Base-by-base conservation (phyloP, 352 stramenopile species). In the Globisporangium megalacanthum region DNA sequence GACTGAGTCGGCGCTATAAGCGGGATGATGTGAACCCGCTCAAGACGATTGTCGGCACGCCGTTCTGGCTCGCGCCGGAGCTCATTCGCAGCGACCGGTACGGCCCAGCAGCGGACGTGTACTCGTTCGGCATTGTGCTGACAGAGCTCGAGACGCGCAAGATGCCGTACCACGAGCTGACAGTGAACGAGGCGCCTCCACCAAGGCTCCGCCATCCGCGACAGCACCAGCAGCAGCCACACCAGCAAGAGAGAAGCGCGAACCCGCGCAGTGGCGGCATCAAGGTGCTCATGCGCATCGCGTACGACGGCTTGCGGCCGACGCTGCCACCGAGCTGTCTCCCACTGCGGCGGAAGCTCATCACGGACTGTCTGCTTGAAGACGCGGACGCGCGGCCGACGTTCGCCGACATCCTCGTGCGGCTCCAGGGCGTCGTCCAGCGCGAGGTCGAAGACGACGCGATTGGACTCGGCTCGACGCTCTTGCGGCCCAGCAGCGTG, bases 21-120 rank as follows among this genome's bases (percentile, higher is more conserved):
- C 50, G 47, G 9, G 84, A 87, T 47, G 83, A 75, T n/a, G 73
- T 95, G 13, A 83, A 95, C 46, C 81, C 85, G 10, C 69, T 95
- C 44, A 94, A 79, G 11, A 95, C 86, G 14, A 67, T 94, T 1
- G 86, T 95, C 7, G 86, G 86, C 1, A 95, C 86, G 6, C 83
- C 83, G 13, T 95, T 94, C 51, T 95, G 86, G 86, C 75, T 95
- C 35, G 86, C 86, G 10, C 86, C 86, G 1, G 86, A 95, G 67
- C 89, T 95, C 51, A 95, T 95, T 52, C 82, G 86, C 19, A 93
- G 86, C 48, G 86, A 95, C 54, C 73, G 75, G 2, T 95, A 95
- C 59, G 84, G 82, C 1, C 75, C 81, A 0, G 73, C 75, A 8
- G 86, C 86, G 20, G 86, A 95, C 46, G 75, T 95, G n/a, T 95